Evolutionary conservation across 129 eudicot genomes (phyloP), one percentile per base, ranked within the genome.

Genomic region (Tagetes erecta): DNA sequence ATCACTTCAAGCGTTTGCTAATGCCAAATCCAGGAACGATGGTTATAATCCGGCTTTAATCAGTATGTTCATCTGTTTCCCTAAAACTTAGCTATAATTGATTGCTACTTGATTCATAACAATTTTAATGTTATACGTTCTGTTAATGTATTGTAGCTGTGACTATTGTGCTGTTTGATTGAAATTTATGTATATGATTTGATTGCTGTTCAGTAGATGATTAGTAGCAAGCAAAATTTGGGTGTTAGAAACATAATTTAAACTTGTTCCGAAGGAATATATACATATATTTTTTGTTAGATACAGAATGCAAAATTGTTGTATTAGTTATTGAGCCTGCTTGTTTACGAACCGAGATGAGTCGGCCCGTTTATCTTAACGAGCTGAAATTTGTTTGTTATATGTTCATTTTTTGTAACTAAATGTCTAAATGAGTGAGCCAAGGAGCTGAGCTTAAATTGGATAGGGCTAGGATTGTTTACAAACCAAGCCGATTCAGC

Each of bases 1-100:
- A 11, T 91, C 97, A 3, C 92, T 91, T 11, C 86, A 86, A 80
- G 86, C 91, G 4, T 92, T 92, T 63, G 96, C 96, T 10, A 92
- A 89, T 70, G 97, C 93, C 41, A 89, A 89, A 78, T 46, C 96
- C 4, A 81, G 76, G 79, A 83, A 56, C 71, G 84, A 83, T 34
- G 79, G 84, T 4, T 89, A 92, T 73, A 92, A 92, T 56, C 97
- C 96, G 44, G 83, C 91, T 47, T 6, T 88, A 37, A 81, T 92
- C 70, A 92, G 96, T 92, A 92, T 10, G 75, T 66, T 46, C 50
- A 59, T 74, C 65, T 69, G 57, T 63, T 63, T n/a, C 81, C 31
- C 8, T 68, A 45, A 72, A 2, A 1, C 49, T 35, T 51, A 46
- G 51, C 2, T 8, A 49, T 40, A 13, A 47, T 47, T 33, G 34